phyloP scores from a whole-genome alignment of 75 land plant genomes.

The Picea sitchensis region DNA sequence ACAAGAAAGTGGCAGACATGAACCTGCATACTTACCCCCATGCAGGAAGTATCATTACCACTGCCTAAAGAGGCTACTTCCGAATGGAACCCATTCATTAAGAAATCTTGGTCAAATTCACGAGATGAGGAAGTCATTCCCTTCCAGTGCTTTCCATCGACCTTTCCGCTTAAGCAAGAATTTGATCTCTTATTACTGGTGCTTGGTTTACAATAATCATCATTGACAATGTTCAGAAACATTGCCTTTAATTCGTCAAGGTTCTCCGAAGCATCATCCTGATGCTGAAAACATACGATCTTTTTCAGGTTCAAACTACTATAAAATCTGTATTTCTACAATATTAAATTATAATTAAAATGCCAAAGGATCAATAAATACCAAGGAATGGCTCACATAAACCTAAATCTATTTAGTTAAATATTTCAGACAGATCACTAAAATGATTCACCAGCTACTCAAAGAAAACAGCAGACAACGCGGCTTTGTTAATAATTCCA shows the following conservation, averaged over 20 bases:
- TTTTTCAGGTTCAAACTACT: not conserved
- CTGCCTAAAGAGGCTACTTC: not conserved
- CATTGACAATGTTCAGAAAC: not conserved
- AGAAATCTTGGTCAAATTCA: not conserved
- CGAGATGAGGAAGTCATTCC: not conserved
- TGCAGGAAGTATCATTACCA: not conserved
- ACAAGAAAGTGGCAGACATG: too few species aligned
- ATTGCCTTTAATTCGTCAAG: constrained; percentile 8
- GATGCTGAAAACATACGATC: not conserved
- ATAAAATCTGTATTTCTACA: too few species aligned
- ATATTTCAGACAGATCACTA: too few species aligned
- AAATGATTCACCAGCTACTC: too few species aligned
- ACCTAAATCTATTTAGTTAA: too few species aligned
- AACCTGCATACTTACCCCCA: not conserved
- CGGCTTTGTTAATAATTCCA: too few species aligned
- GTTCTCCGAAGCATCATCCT: constrained; percentile 1
- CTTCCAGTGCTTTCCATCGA: not conserved
- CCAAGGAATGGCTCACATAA: too few species aligned
- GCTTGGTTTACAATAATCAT: not conserved
- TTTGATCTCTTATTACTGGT: constrained; percentile 2
- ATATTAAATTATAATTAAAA: too few species aligned
- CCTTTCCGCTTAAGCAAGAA: not conserved
- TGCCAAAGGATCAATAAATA: too few species aligned
- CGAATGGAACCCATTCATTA: not conserved
- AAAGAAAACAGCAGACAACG: too few species aligned